Evolutionary conservation across 116 monocot species (phyloP).

Genomic region (Dioscorea cayenensis): DNA sequence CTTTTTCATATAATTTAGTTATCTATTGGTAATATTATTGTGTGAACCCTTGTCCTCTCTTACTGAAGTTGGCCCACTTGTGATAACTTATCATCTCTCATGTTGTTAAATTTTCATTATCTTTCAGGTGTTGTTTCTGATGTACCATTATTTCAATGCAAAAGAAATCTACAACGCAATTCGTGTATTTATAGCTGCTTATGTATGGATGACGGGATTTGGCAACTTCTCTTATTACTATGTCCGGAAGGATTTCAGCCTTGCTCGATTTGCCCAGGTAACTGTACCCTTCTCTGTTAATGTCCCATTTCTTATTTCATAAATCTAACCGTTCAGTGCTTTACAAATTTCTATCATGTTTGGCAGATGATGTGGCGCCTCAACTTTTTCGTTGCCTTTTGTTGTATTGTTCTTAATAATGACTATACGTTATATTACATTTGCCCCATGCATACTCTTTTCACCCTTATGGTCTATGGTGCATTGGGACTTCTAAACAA

Average conservation of each 20-base stretch:
- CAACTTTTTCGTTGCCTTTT: slow-evolving; percentile 53
- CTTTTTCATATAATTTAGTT: too few species aligned
- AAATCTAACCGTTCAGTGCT: neutral
- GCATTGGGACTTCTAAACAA: slow-evolving; percentile 81
- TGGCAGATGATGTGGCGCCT: slow-evolving; percentile 69
- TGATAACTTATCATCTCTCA: too few species aligned
- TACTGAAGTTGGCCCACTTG: too few species aligned
- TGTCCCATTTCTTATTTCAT: neutral
- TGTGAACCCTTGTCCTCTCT: too few species aligned
- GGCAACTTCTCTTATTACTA: slow-evolving; percentile 73
- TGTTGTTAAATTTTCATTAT: too few species aligned
- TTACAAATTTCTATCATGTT: neutral
- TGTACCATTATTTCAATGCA: slow-evolving; percentile 70
- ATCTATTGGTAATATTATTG: too few species aligned
- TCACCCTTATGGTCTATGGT: slow-evolving; percentile 92
- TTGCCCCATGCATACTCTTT: slow-evolving; percentile 97
- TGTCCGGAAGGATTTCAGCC: slow-evolving; percentile 57
- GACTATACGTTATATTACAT: slow-evolving; percentile 61
- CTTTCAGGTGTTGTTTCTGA: slow-evolving; percentile 51
- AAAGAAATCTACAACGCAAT: slow-evolving; percentile 60
- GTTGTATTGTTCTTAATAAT: slow-evolving; percentile 58
- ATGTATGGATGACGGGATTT: slow-evolving; percentile 78
- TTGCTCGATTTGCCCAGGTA: slow-evolving; percentile 63
- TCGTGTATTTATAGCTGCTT: slow-evolving; percentile 60
- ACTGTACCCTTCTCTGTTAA: neutral